Percentiles rank a stretch among this genome's conserved stretches.
These are phyloP conservation scores for Annulohypoxylon bovei DNA, from an alignment of 495 filamentous ascomycete genomes.

Conservation along the genomic window DNA sequence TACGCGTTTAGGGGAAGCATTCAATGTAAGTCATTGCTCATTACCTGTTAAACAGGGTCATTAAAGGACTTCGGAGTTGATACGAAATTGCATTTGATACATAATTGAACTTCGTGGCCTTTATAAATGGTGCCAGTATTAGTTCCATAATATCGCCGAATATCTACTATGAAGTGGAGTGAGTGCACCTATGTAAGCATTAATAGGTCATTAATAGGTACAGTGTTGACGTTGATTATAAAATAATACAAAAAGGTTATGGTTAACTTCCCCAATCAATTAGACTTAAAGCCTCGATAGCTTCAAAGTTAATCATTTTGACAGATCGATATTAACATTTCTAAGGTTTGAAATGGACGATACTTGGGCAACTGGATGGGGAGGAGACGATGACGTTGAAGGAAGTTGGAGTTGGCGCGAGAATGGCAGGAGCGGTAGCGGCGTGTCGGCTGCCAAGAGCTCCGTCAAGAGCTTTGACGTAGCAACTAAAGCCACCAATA, in stretches of 20 bases:
- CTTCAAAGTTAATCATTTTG: background rate
- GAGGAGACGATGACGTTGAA: conserved; percentile 26
- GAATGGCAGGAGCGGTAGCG: background rate
- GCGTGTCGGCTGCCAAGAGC: conserved; percentile 32
- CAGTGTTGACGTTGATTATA: too few species aligned
- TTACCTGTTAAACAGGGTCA: conserved; percentile 15
- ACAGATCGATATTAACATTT: background rate
- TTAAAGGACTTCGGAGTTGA: conserved; percentile 23
- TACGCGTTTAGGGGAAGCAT: conserved; percentile 5
- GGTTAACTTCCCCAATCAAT: background rate
- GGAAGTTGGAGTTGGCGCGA: conserved; percentile 3
- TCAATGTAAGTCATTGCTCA: conserved; percentile 25
- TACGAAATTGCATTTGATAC: conserved; percentile 34
- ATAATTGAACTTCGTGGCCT: background rate
- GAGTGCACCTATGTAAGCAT: too few species aligned
- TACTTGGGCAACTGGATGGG: background rate
- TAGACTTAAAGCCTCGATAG: background rate
- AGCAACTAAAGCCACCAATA: background rate
- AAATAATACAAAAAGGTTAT: too few species aligned
- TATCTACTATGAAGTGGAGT: background rate
- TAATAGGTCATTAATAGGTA: too few species aligned
- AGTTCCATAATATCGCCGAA: background rate
- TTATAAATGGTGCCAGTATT: background rate
- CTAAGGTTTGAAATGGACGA: background rate
- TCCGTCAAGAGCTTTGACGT: conserved; percentile 17